Evolutionary conservation across 805 yeast species (phyloP), one percentile per base, ranked within the genome.

Genomic region (Kazachstania viticola): DNA sequence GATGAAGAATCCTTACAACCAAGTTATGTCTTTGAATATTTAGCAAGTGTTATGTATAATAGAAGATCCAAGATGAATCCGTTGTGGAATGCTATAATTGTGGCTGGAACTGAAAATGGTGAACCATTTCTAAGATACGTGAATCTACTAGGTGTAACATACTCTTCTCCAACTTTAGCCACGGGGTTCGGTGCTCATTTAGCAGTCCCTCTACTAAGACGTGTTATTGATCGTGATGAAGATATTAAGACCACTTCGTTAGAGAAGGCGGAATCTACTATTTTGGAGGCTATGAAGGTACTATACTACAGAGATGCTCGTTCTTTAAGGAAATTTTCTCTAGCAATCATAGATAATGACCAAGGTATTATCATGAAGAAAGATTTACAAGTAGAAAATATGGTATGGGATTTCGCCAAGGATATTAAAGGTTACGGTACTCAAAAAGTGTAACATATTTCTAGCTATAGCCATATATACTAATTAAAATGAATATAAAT

Each of bases 181-280:
- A 87, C 97, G 3, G 99, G 99, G 1, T 88, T 85, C 55, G 99
- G 98, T 37, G 79, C 93, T 9, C 87, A 91, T 58, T 67, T 91
- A 58, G 99, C 98, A 3, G 61, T 85, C 27, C 99, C 99, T 17
- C 61, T 91, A 47, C 67, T 91, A 54, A 77, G 99, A 63, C 75
- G 80, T 54, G 69, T 78, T 37, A 82, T 80, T 22, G 94, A 84
- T 36, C 61, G 65, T 26, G 96, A 85, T 46, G 74, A 68, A 17
- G 95, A 85, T 49, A 81, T 71, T 36, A 68, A 60, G 25, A 75
- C 75, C 25, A 70, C 84, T 18, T 62, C 71, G 23, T 79, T 82
- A 52, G 78, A 69, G 37, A 74, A 79, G 29, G 98, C 96, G 2
- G 69, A 79, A 38, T 67, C 69, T 29, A 74, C 79, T n/a, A 67